Base-by-base conservation (phyloP, 1,284 basidiomycete species). In the Sphaerobolus stellatus region DNA sequence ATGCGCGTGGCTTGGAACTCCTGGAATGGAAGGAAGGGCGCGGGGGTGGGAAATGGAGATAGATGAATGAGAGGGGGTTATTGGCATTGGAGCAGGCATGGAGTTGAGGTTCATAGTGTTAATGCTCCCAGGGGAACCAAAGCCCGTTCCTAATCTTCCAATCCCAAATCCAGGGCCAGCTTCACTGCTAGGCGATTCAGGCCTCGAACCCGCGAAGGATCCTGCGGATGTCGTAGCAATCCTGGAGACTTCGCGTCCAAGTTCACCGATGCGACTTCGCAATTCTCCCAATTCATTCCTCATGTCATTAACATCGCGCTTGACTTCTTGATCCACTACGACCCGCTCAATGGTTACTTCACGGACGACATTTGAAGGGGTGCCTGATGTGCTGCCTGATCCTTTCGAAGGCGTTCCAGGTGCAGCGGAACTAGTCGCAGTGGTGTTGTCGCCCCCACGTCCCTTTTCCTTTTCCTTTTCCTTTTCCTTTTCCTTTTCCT, bases 191-290 rank as follows among this genome's bases (percentile, higher is more conserved):
- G 66, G 66, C 2, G 63, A 64, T 14, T 67, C 66, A n/a, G n/a
- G n/a, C n/a, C n/a, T n/a, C n/a, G n/a, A n/a, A n/a, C n/a, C n/a
- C n/a, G n/a, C n/a, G n/a, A n/a, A n/a, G n/a, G n/a, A n/a, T n/a
- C n/a, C n/a, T n/a, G n/a, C n/a, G n/a, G n/a, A n/a, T 41, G 59
- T 66, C 4, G 71, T 67, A 1, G 78, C 81, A 52, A 90, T 66
- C 61, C 80, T 84, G 3, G 88, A 87, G 81, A 90, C 85, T 65
- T 90, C 88, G 13, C 86, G 77, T 11, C 88, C 88, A 1, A 90
- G 73, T 58, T 86, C 84, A 11, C 79, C 78, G 36, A 90, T 80
- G 25, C 88, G 81, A 3, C 85, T 82, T 65, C 86, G 84, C 1
- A 90, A 75, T 63, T 90, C 88, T 2, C 78, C 69, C 34, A 90